A percentile compares a stretch with the other conserved stretches of the same genome.
phyloP scores from a whole-genome alignment of 768 basidiomycete genomes.

The Pleurotus tuoliensis region DNA sequence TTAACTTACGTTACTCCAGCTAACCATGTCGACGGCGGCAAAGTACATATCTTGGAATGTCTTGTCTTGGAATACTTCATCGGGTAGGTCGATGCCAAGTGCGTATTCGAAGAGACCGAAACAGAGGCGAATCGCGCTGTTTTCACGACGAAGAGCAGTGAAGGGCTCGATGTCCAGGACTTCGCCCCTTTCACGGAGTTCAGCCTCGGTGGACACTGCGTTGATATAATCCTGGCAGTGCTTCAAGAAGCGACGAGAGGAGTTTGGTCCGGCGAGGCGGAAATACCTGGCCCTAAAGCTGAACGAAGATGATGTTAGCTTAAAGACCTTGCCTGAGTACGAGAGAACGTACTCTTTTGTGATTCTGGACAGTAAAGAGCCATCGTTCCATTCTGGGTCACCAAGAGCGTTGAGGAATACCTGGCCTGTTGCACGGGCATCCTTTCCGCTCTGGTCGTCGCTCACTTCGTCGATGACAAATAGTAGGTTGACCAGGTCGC shows the following conservation, averaged over 20 bases:
- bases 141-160: constrained; percentile 59
- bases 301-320: not conserved
- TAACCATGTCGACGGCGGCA: constrained; percentile 62
- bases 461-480: constrained; percentile 69
- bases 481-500: constrained; percentile 52
- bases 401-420: constrained; percentile 50
- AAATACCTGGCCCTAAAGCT: constrained; percentile 55
- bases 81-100: constrained; percentile 59
- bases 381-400: constrained; percentile 49
- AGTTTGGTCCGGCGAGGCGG: constrained; percentile 40
- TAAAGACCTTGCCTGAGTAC: constrained; percentile 6
- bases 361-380: constrained; percentile 53
- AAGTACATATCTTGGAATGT: constrained; percentile 50
- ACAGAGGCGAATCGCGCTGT: constrained; percentile 63
- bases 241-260: constrained; percentile 44
- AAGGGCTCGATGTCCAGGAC: constrained; percentile 54
- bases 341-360: constrained; percentile 51
- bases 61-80: constrained; percentile 56
- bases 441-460: constrained; percentile 58
- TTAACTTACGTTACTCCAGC: constrained; percentile 62
- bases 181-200: constrained; percentile 51
- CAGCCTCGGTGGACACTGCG: constrained; percentile 57
- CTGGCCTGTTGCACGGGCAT: constrained; percentile 49
- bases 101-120: constrained; percentile 61
- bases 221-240: constrained; percentile 55